Conservation (phyloP, 2,329 filamentous ascomycete genomes). For the Lecanoromycetidae sp. region DNA sequence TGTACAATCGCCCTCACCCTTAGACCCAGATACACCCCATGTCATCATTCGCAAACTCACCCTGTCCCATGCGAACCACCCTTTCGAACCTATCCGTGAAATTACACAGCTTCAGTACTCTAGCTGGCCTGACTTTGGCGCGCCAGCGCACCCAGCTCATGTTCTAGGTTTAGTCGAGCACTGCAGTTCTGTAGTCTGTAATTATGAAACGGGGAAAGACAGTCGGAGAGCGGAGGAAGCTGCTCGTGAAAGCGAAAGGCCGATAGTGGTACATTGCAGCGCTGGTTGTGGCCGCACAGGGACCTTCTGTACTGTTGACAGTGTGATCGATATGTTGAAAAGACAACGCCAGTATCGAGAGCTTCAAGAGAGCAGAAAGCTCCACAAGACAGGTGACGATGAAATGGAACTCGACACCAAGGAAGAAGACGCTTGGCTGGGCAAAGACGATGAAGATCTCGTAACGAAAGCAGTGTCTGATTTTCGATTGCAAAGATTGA, state of each 20-base stretch:
- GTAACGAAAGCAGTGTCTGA: constrained; percentile 82
- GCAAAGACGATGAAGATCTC: constrained; percentile 57
- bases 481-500: constrained; percentile 74
- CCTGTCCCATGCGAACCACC: constrained; percentile 60
- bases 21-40: constrained; percentile 50
- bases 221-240: constrained; percentile 48
- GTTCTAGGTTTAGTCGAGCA: constrained; percentile 82
- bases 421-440: constrained; percentile 48
- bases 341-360: constrained; percentile 48
- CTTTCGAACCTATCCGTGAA: constrained; percentile 78
- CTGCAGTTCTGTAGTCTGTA: constrained; percentile 54
- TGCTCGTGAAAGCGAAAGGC: constrained; percentile 43
- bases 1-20: constrained; percentile 19
- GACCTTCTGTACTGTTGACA: constrained; percentile 93
- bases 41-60: constrained; percentile 81
- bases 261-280: constrained; percentile 87
- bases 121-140: constrained; percentile 95
- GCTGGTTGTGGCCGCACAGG: constrained; percentile 92
- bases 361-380: constrained; percentile 5
- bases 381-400: constrained; percentile 9
- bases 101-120: constrained; percentile 91
- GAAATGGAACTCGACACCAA: constrained; percentile 23
- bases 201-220: constrained; percentile 30
- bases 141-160: constrained; percentile 77
- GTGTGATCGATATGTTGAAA: constrained; percentile 91